phyloP scores from a whole-genome alignment of 305 asterid genomes.

The Solanum hybrid region DNA sequence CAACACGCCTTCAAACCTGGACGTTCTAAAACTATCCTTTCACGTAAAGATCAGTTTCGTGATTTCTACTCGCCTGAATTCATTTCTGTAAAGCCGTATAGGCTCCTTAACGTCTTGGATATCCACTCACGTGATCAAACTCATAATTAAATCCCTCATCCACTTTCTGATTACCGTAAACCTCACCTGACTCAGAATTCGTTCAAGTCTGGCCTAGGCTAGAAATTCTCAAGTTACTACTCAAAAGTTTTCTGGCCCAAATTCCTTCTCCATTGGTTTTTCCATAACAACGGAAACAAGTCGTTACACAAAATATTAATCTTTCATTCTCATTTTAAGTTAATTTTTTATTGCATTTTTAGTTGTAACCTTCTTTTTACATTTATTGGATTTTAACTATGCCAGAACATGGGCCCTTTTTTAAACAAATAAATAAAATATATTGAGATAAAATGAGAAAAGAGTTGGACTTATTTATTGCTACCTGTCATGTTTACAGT shows the following conservation, averaged over 20 bases:
- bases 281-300: not conserved
- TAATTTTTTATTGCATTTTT: too few species aligned
- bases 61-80: not conserved
- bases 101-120: not conserved
- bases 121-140: too few species aligned
- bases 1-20: not conserved
- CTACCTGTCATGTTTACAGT: not conserved
- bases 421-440: too few species aligned
- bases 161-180: rapidly evolving
- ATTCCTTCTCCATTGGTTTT: not conserved
- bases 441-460: not conserved
- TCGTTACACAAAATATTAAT: too few species aligned
- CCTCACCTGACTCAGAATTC: not conserved
- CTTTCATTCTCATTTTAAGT: too few species aligned
- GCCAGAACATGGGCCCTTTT: not conserved
- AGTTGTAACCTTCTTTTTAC: too few species aligned
- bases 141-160: not conserved
- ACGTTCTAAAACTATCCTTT: not conserved
- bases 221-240: not conserved
- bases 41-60: too few species aligned
- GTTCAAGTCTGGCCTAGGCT: not conserved
- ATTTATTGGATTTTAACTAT: too few species aligned
- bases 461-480: not conserved
- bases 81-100: not conserved
- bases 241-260: not conserved